Conservation (phyloP, 345 rosid genomes). For the Sonneratia caseolaris region DNA sequence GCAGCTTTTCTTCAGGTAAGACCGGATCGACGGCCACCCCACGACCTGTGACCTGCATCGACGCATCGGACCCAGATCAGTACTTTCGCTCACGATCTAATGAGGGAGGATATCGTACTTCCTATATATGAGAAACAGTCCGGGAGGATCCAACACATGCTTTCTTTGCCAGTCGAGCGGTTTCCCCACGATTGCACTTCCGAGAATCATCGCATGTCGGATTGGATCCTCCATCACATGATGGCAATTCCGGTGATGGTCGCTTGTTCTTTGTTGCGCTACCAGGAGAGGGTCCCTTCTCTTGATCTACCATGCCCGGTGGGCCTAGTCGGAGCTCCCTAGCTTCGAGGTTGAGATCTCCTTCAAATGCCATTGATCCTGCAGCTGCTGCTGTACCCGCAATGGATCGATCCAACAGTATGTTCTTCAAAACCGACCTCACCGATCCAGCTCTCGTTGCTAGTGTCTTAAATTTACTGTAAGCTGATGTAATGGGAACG, state of each 20-base stretch:
- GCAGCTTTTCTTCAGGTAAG: slow-evolving; percentile 51
- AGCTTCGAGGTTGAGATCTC: slow-evolving; percentile 58
- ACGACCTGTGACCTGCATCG: slow-evolving; percentile 46
- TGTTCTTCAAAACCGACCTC: too few relatives aligned
- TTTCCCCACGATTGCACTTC: neutral
- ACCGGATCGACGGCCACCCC: slow-evolving; percentile 78
- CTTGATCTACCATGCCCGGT: slow-evolving; percentile 55
- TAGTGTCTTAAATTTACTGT: too few relatives aligned
- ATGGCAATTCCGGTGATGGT: slow-evolving; percentile 14
- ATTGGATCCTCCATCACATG: neutral
- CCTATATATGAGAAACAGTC: neutral
- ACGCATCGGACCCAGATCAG: neutral
- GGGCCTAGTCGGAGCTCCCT: slow-evolving; percentile 83
- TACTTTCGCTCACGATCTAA: too few relatives aligned
- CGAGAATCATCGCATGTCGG: neutral
- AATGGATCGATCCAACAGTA: too few relatives aligned
- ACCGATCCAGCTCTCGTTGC: too few relatives aligned
- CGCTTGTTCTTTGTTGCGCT: slow-evolving; percentile 32
- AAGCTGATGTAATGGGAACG: too few relatives aligned
- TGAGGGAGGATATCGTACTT: too few relatives aligned
- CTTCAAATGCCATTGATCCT: slow-evolving; percentile 3
- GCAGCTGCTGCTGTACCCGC: too few relatives aligned
- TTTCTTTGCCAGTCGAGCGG: slow-evolving; percentile 56
- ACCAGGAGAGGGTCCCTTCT: neutral
- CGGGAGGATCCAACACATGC: neutral